A percentile compares a stretch with the other conserved stretches of the same genome.
phyloP scores from a whole-genome alignment of 306 rosid species.

The Acmispon strigosus region DNA sequence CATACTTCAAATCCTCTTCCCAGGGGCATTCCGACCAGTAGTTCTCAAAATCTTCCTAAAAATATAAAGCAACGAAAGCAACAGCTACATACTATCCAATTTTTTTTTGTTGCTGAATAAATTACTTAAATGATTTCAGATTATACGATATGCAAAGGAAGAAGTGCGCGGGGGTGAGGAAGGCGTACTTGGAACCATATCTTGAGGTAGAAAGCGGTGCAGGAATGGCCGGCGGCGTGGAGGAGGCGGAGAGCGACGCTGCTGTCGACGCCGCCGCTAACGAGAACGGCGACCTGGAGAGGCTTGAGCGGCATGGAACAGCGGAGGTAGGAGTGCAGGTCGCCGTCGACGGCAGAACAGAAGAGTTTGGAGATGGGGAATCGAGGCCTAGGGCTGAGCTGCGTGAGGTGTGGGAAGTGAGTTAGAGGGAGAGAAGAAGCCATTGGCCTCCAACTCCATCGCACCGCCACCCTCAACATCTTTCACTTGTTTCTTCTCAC shows the following conservation, averaged over 20 bases:
- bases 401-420: constrained; percentile 14
- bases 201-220: constrained; percentile 87
- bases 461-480: constrained; percentile 18
- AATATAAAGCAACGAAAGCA: constrained; percentile 17
- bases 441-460: constrained; percentile 19
- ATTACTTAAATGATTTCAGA: neutral
- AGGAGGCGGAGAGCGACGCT: constrained; percentile 88
- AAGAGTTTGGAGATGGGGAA: constrained; percentile 13
- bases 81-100: neutral
- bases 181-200: constrained; percentile 82
- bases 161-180: neutral
- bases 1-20: constrained; percentile 89
- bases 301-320: constrained; percentile 56
- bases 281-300: constrained; percentile 68
- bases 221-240: constrained; percentile 81
- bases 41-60: constrained; percentile 92
- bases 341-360: constrained; percentile 18
- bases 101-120: too few relatives aligned
- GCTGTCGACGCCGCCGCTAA: constrained; percentile 93
- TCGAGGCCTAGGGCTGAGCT: constrained; percentile 26
- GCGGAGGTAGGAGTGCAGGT: constrained; percentile 38
- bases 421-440: constrained; percentile 18
- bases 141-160: neutral
- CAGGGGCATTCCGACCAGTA: constrained; percentile 96
- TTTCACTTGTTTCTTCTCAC: neutral